phyloP scores from a whole-genome alignment of 768 basidiomycete species.

The Boletus vinaceobasis region DNA sequence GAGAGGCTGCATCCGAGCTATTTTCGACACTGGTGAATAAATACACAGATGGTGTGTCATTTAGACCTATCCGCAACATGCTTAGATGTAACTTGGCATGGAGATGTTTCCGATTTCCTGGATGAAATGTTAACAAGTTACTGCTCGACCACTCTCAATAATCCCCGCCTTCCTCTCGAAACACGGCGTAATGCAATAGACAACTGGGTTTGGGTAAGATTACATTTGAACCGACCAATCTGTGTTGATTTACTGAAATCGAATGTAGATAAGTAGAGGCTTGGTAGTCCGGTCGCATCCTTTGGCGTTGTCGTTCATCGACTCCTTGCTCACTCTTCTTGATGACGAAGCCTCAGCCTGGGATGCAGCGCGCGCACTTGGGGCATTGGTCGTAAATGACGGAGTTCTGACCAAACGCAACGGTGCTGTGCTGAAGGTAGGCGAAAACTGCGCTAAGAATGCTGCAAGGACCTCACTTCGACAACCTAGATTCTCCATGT shows the following conservation, averaged over 20 bases:
- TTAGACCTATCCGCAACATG: neutral
- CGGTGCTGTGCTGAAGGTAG: constrained; percentile 73
- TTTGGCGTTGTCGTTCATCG: constrained; percentile 50
- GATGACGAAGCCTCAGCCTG: constrained; percentile 60
- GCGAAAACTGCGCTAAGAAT: constrained; percentile 9
- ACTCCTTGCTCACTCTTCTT: constrained; percentile 68
- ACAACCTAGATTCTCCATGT: constrained; percentile 59
- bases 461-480: neutral
- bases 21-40: constrained; percentile 79
- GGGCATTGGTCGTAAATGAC: constrained; percentile 60
- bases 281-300: constrained; percentile 74
- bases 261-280: constrained; percentile 67
- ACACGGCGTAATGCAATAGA: constrained; percentile 50
- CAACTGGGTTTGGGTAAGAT: constrained; percentile 68
- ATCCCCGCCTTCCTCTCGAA: constrained; percentile 28
- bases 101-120: constrained; percentile 50
- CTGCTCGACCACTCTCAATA: constrained; percentile 47
- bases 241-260: neutral
- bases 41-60: constrained; percentile 53
- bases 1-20: constrained; percentile 52
- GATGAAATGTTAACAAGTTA: constrained; percentile 41
- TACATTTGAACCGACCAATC: neutral
- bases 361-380: constrained; percentile 75
- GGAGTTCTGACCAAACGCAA: constrained; percentile 71
- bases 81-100: neutral